A percentile compares a stretch with the other conserved stretches of the same genome.
Evolutionary conservation across 352 stramenopile genomes (phyloP).

Genomic region (Globisporangium iwayamae): DNA sequence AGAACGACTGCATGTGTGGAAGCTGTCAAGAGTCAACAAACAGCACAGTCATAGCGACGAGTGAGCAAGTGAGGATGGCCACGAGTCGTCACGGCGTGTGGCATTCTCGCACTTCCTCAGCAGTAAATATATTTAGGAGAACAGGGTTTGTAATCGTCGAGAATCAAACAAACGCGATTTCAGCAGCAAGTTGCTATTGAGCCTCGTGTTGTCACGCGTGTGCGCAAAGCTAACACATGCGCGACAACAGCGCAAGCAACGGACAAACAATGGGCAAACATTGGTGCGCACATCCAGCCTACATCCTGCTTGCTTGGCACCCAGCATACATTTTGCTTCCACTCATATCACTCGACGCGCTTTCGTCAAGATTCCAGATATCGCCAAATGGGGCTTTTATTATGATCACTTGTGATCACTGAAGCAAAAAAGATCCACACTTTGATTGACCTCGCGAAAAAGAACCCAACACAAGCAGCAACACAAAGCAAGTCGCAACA

Average conservation of each 20-base stretch:
- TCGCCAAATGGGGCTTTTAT: too few species aligned
- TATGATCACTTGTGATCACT: neutral
- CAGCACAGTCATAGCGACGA: too few species aligned
- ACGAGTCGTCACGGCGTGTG: neutral
- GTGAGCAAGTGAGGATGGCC: too few species aligned
- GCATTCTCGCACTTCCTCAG: neutral
- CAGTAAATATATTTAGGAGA: neutral
- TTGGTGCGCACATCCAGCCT: too few species aligned
- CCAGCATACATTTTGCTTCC: neutral
- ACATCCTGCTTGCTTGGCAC: neutral
- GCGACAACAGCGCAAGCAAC: neutral
- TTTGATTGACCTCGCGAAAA: conserved; percentile 5
- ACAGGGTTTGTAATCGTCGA: neutral
- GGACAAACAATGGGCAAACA: too few species aligned
- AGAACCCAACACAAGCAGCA: neutral
- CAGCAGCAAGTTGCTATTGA: neutral
- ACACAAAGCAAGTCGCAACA: neutral
- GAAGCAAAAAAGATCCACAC: conserved; percentile 4
- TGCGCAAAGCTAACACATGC: neutral
- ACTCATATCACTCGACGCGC: too few species aligned
- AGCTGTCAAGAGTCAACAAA: too few species aligned
- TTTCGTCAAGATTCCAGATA: too few species aligned
- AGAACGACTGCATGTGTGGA: neutral
- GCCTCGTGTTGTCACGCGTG: neutral
- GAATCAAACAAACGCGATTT: neutral